A percentile compares a stretch with the other conserved stretches of the same genome.
Evolutionary conservation across 345 rosid genomes (phyloP).

Genomic region (Populus tremula): DNA sequence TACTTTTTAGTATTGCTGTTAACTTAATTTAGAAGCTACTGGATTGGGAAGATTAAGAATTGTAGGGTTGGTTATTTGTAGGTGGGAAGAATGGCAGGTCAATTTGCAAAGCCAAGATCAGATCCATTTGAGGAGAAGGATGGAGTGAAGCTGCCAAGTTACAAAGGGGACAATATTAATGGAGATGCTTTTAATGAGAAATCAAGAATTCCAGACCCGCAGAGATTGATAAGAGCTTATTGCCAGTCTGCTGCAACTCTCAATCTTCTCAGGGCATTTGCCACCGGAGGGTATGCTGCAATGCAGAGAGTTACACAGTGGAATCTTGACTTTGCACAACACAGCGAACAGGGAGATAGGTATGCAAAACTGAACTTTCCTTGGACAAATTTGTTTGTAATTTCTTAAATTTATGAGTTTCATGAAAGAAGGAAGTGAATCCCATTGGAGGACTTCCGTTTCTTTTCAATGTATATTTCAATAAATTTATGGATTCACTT

Average conservation of each 20-base stretch:
- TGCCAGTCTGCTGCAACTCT: slow-evolving; percentile 29
- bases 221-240: slow-evolving; percentile 32
- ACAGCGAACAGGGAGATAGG: slow-evolving; percentile 34
- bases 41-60: neutral
- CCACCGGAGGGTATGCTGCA: slow-evolving; percentile 33
- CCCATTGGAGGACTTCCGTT: neutral
- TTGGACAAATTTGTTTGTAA: neutral
- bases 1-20: neutral
- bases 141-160: slow-evolving; percentile 31
- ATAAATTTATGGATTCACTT: neutral
- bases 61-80: neutral
- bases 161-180: slow-evolving; percentile 30
- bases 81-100: slow-evolving; percentile 39
- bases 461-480: neutral
- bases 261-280: slow-evolving; percentile 34
- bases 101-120: slow-evolving; percentile 33
- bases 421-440: neutral
- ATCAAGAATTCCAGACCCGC: slow-evolving; percentile 28
- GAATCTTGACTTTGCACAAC: slow-evolving; percentile 31
- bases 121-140: slow-evolving; percentile 22
- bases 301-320: slow-evolving; percentile 34
- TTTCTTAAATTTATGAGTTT: neutral
- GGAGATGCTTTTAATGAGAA: slow-evolving; percentile 26
- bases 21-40: neutral
- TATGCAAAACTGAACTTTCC: slow-evolving; percentile 3